Percentiles rank a stretch among this genome's conserved stretches.
Conservation (phyloP, 23 red algal species). For the Pyropia haitanensis region DNA sequence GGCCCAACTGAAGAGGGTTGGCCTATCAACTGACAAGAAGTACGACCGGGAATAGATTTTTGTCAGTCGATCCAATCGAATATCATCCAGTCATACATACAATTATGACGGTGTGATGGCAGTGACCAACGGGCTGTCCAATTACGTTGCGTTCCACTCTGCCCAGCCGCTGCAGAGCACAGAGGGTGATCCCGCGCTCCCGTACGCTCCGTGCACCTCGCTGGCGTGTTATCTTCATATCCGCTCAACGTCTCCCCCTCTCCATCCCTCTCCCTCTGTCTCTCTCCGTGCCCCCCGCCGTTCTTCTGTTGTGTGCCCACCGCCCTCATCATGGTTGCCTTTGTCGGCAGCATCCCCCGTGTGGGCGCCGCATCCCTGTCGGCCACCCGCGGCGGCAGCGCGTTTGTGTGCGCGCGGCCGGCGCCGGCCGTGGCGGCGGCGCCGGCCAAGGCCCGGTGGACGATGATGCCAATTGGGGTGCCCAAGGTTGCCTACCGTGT, state of each 20-base stretch:
- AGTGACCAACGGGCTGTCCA: no score
- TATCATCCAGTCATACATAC: no score
- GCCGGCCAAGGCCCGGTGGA: slow-evolving; percentile 29
- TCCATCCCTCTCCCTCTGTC: background rate
- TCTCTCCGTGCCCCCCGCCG: background rate
- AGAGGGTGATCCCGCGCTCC: no score
- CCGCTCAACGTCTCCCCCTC: background rate
- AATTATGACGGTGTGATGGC: no score
- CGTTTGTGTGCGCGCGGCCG: background rate
- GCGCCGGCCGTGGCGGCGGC: background rate
- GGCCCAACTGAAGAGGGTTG: no score
- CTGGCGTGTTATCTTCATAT: no score
- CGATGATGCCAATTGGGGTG: slow-evolving; percentile 99
- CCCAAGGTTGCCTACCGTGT: slow-evolving; percentile 99
- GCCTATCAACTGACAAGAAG: no score
- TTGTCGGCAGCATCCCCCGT: background rate
- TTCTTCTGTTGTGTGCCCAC: background rate
- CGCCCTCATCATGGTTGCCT: background rate
- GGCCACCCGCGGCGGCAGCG: background rate
- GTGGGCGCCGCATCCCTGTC: background rate
- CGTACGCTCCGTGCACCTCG: no score
- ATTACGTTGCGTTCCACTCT: no score
- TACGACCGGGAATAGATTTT: no score
- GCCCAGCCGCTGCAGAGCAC: no score
- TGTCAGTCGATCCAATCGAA: no score